These are phyloP conservation scores for Clonostachys byssicola DNA, from an alignment of 2,329 filamentous ascomycete genomes.

Conservation along the genomic window DNA sequence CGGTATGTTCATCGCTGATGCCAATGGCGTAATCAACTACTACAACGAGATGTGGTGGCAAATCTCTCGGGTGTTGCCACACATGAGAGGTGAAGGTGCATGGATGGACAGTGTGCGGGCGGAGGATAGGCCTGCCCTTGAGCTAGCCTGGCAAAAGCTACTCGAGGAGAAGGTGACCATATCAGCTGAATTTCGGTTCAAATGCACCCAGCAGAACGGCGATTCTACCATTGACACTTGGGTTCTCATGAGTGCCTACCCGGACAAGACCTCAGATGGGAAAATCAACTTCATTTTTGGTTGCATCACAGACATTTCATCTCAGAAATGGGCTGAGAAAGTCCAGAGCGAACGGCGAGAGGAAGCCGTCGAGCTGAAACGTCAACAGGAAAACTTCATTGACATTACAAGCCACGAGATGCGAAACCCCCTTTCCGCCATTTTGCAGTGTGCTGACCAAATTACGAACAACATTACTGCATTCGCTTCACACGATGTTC, in stretches of 20 bases:
- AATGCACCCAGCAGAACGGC: slow-evolving; percentile 58
- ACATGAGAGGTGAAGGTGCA: slow-evolving; percentile 38
- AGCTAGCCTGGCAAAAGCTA: slow-evolving; percentile 58
- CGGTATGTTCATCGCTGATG: slow-evolving; percentile 80
- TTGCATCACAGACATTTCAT: slow-evolving; percentile 79
- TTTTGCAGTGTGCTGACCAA: slow-evolving; percentile 74
- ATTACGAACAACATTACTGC: slow-evolving; percentile 49
- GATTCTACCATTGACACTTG: slow-evolving; percentile 64
- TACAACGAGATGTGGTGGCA: slow-evolving; percentile 78
- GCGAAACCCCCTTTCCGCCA: slow-evolving; percentile 71
- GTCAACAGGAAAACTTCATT: slow-evolving; percentile 68
- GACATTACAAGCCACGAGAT: slow-evolving; percentile 74
- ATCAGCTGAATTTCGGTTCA: slow-evolving; percentile 73
- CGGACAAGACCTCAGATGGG: slow-evolving; percentile 62
- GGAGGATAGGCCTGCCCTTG: slow-evolving; percentile 58
- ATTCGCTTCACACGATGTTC: slow-evolving; percentile 27
- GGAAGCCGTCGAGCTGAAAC: slow-evolving; percentile 77
- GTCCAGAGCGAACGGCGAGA: slow-evolving; percentile 74
- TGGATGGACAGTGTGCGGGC: slow-evolving; percentile 72
- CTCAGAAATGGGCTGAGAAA: slow-evolving; percentile 80
- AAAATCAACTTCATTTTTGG: slow-evolving; percentile 72
- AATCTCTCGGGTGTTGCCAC: slow-evolving; percentile 61
- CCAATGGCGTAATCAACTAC: slow-evolving; percentile 67
- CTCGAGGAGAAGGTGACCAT: slow-evolving; percentile 58
- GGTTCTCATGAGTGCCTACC: slow-evolving; percentile 74